phyloP scores from a whole-genome alignment of 495 filamentous ascomycete species.

The Saxispiralis lemnorum region DNA sequence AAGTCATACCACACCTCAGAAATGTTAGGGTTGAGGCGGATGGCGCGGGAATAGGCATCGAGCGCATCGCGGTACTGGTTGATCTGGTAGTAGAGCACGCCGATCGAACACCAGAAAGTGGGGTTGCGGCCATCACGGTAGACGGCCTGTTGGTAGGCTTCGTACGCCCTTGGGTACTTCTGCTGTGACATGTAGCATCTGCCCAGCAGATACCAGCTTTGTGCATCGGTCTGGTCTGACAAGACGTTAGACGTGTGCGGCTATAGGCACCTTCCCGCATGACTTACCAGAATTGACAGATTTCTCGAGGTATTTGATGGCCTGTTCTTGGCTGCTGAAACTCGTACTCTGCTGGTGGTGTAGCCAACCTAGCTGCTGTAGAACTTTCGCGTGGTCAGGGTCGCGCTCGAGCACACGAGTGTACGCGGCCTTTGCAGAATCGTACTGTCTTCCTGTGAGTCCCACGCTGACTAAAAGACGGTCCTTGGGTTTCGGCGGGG shows the following conservation, averaged over 20 bases:
- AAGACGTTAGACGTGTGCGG: slow-evolving; percentile 16
- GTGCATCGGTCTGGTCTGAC: slow-evolving; percentile 78
- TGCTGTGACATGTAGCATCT: slow-evolving; percentile 99
- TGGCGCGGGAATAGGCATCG: slow-evolving; percentile 95
- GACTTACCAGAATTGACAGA: slow-evolving; percentile 83
- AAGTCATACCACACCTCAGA: slow-evolving; percentile 99
- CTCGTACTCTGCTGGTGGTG: slow-evolving; percentile 86
- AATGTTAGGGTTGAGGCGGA: slow-evolving; percentile 94
- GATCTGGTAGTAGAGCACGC: slow-evolving; percentile 98
- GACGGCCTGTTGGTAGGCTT: slow-evolving; percentile 96
- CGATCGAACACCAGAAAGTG: slow-evolving; percentile 99
- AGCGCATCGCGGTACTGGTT: slow-evolving; percentile 98
- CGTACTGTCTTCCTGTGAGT: slow-evolving; percentile 46
- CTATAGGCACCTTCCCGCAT: slow-evolving; percentile 3
- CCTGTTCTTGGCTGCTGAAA: slow-evolving; percentile 80
- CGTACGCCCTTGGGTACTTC: slow-evolving; percentile 97
- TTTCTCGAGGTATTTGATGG: slow-evolving; percentile 94
- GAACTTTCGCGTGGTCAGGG: slow-evolving; percentile 90
- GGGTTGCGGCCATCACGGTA: slow-evolving; percentile 97
- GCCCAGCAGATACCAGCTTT: slow-evolving; percentile 96
- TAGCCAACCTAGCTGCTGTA: slow-evolving; percentile 96
- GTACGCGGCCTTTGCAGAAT: slow-evolving; percentile 80
- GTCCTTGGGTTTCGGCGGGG: too few relatives aligned
- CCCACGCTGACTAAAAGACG: slow-evolving; percentile 14
- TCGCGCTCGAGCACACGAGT: slow-evolving; percentile 84